Base-by-base conservation (phyloP, 352 stramenopile species). In the Phytophthora pluvialis region DNA sequence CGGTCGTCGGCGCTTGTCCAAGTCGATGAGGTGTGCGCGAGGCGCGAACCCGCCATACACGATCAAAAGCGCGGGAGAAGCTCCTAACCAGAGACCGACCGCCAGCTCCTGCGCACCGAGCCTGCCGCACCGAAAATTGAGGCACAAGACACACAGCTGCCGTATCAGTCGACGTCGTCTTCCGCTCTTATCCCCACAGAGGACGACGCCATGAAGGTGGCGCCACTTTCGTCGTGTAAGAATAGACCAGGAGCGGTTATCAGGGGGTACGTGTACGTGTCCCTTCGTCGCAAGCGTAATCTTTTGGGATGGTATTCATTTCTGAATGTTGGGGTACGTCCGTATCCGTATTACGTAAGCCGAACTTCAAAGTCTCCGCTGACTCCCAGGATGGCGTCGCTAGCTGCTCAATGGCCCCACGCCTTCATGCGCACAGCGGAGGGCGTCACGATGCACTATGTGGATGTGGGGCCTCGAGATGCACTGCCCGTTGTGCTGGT, bases 401-500 rank as follows among this genome's bases (percentile, higher is more conserved):
- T 70, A 28, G 62, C 54, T 32, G 43, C 60, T 49, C 70, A 77
- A 55, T 81, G 71, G 63, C 54, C 67, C 39, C 67, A 81, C 36
- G 21, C 36, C 9, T 77, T 71, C 51, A 60, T 72, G 53, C 38
- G 56, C 3, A 75, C 73, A 31, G 61, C 63, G 10, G 54, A 67
- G 6, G 68, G 64, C 4, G 58, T 86, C 26, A 62, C 50, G 1
- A 28, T 90, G 15, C 82, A 89, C 60, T 91, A 81, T 46, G 73
- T 91, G 50, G 75, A 87, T 28, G 80, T 80, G 6, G 80, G 80
- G 3, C 80, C 76, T 25, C 53, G 58, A 29, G 73, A 88, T 45
- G 79, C 60, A 38, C 45, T 84, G 56, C 73, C 80, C 0, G 54
- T 91, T n/a, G 78, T 91, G 57, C 66, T 91, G 42, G 76, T 91